phyloP scores from a whole-genome alignment of 2,329 filamentous ascomycete genomes.

The Metarhizium brunneum region DNA sequence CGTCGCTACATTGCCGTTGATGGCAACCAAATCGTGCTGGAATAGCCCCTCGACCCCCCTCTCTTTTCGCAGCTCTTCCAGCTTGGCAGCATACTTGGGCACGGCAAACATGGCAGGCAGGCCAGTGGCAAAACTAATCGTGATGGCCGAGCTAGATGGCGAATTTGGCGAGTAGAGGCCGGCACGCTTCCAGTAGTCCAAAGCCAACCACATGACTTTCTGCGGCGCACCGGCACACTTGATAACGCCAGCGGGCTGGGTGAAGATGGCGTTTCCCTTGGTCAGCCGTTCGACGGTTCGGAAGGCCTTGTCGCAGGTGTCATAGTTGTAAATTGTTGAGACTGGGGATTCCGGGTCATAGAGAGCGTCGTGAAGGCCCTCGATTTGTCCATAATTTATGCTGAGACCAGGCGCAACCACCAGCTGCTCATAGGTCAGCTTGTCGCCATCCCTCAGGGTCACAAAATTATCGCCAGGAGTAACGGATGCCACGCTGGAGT shows the following conservation, averaged over 20 bases:
- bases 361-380: conserved; percentile 48
- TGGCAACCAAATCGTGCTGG: conserved; percentile 43
- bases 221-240: conserved; percentile 55
- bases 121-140: conserved; percentile 46
- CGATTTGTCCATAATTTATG: conserved; percentile 40
- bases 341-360: conserved; percentile 36
- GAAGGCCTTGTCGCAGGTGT: conserved; percentile 45
- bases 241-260: conserved; percentile 46
- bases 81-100: conserved; percentile 45
- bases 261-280: conserved; percentile 47
- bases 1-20: conserved; percentile 43
- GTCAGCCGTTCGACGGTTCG: conserved; percentile 35
- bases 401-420: conserved; percentile 51
- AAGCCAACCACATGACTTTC: conserved; percentile 53
- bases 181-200: conserved; percentile 47
- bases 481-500: conserved; percentile 38
- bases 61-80: conserved; percentile 44
- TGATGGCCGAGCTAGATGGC: conserved; percentile 31
- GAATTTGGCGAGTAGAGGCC: conserved; percentile 29
- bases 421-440: conserved; percentile 53
- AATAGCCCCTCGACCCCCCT: conserved; percentile 49
- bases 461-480: conserved; percentile 46
- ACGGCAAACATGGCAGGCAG: conserved; percentile 50
- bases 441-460: conserved; percentile 44
- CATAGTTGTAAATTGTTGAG: conserved; percentile 49